Evolutionary conservation across 495 filamentous ascomycete genomes (phyloP), one percentile per base, ranked within the genome.

Genomic region (Chaetomium cochliodes): DNA sequence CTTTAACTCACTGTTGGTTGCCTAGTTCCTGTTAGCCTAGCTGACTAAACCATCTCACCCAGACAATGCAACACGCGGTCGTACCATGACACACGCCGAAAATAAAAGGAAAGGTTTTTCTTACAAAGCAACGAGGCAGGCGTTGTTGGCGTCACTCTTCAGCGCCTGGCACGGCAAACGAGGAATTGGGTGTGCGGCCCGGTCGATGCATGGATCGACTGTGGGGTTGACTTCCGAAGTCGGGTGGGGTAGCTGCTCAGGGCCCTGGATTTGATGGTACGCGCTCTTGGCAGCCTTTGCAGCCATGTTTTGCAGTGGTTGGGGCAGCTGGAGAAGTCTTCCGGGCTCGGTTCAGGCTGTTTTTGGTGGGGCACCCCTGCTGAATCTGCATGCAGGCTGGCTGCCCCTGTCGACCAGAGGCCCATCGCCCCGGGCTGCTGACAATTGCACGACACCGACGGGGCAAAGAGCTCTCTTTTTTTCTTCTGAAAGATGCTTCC

Each of bases 381-480:
- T 33, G 50, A 25, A 56, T 39, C 56, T 64, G 65, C 65, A 67
- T 64, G 61, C 60, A 64, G 65, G 9, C 33, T 37, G 33, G 65
- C 20, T 25, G 30, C 26, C 61, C 65, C 60, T 64, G 60, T 60
- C 55, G 2, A 37, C 57, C 20, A 47, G 42, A 30, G 41, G 16
- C 41, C 23, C 23, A 52, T 58, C 28, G 23, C 65, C 52, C 65
- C 28, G 41, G 58, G 11, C 37, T 63, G 65, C 65, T 63, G 65
- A 67, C 59, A 63, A 58, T 63, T 63, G 41, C 54, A 63, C 53
- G 49, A 49, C 44, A 15, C 22, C 55, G 9, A 30, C 49, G 23
- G 15, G 23, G 12, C 2, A 25, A 23, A 8, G 49, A 13, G 12
- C 46, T 6, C 22, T 42, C 5, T 26, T 28, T 16, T 41, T 52